Evolutionary conservation across 805 yeast genomes (phyloP).

Genomic region (Schwanniomyces vanrijiae): DNA sequence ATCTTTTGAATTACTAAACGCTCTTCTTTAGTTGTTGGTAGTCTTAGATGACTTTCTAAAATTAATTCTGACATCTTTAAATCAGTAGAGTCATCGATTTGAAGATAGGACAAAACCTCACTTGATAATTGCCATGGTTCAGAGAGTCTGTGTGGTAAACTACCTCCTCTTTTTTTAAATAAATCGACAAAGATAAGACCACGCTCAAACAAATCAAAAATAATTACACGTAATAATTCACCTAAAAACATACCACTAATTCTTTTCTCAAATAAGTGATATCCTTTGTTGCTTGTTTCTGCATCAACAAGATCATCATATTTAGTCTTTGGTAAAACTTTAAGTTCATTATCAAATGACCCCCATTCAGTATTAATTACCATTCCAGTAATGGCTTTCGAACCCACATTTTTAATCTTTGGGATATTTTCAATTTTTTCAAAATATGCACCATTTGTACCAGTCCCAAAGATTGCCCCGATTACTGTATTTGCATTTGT

Average conservation of each 20-base stretch:
- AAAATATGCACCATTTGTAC: constrained; percentile 93
- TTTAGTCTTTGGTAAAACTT: constrained; percentile 71
- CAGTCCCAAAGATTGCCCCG: constrained; percentile 96
- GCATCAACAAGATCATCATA: constrained; percentile 74
- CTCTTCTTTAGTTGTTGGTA: constrained; percentile 70
- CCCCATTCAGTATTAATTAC: constrained; percentile 98
- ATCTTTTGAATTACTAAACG: constrained; percentile 69
- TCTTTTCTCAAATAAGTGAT: constrained; percentile 90
- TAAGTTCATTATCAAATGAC: constrained; percentile 83
- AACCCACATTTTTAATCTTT: constrained; percentile 53
- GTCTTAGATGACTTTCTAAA: constrained; percentile 62
- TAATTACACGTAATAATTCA: constrained; percentile 74
- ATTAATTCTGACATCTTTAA: constrained; percentile 70
- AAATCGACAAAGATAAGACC: constrained; percentile 61
- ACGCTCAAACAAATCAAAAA: constrained; percentile 64
- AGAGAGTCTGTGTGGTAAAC: constrained; percentile 62
- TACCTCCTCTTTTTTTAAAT: constrained; percentile 36
- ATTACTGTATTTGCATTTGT: constrained; percentile 74
- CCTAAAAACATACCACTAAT: constrained; percentile 93
- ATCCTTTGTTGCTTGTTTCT: constrained; percentile 78
- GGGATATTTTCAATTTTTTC: constrained; percentile 73
- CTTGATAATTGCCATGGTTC: constrained; percentile 79
- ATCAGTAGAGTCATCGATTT: constrained; percentile 77
- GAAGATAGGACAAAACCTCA: constrained; percentile 82
- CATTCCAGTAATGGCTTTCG: constrained; percentile 65